A percentile compares a stretch with the other conserved stretches of the same genome.
phyloP scores from a whole-genome alignment of 2,329 filamentous ascomycete species.

The Cladophialophora chaetospira region DNA sequence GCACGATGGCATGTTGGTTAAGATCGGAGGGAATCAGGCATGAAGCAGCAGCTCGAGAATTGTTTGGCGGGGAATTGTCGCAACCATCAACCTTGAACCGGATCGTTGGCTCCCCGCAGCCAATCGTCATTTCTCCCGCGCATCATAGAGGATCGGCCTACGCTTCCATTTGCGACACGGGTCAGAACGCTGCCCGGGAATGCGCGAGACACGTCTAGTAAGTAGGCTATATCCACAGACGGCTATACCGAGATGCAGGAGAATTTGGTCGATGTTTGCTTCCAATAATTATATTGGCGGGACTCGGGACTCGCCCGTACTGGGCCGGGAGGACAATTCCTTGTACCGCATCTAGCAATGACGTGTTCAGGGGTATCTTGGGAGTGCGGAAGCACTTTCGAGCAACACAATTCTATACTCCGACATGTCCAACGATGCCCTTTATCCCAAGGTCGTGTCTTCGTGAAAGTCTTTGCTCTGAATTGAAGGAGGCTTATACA shows the following conservation, averaged over 20 bases:
- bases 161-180: neutral
- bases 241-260: neutral
- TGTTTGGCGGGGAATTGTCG: constrained; percentile 11
- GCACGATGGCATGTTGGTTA: neutral
- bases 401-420: neutral
- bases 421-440: constrained; percentile 16
- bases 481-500: neutral
- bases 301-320: neutral
- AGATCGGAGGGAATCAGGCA: constrained; percentile 9
- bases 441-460: constrained; percentile 10
- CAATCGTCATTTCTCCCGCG: constrained; percentile 12
- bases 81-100: constrained; percentile 1
- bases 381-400: neutral
- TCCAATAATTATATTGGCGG: neutral
- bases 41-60: neutral
- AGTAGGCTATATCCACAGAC: too few species aligned
- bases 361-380: neutral
- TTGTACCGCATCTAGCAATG: neutral
- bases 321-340: too few species aligned
- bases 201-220: neutral
- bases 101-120: constrained; percentile 5
- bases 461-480: neutral
- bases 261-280: neutral
- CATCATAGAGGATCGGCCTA: neutral
- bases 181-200: neutral